Evolutionary conservation across 2,329 filamentous ascomycete species (phyloP).

Genomic region (Calonectria pseudoturangicola): DNA sequence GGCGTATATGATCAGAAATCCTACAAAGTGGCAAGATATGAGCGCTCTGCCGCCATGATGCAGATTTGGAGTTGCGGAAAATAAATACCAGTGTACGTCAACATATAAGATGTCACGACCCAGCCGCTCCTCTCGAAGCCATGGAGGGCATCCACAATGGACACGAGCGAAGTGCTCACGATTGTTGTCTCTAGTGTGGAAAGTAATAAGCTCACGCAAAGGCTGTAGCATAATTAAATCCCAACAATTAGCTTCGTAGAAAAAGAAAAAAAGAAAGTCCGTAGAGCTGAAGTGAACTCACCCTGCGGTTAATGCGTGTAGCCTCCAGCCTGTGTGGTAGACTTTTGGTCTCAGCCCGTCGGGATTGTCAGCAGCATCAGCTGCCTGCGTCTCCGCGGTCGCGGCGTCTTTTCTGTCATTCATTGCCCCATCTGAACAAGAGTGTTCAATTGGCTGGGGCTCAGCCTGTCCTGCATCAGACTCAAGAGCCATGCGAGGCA

Average conservation of each 20-base stretch:
- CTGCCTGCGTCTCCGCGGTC: neutral
- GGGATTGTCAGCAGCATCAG: neutral
- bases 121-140: slow-evolving; percentile 63
- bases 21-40: slow-evolving; percentile 5
- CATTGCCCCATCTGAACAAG: neutral
- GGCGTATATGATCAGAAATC: slow-evolving; percentile 45
- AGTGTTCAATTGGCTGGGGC: neutral
- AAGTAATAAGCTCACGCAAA: slow-evolving; percentile 56
- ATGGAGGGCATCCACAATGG: slow-evolving; percentile 63
- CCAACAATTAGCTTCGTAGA: neutral
- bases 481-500: neutral
- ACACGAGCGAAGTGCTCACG: slow-evolving; percentile 69
- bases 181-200: slow-evolving; percentile 70
- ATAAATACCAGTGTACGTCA: slow-evolving; percentile 66
- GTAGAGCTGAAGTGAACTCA: neutral
- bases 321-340: slow-evolving; percentile 29
- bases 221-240: neutral
- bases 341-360: neutral
- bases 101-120: slow-evolving; percentile 69
- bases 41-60: no score
- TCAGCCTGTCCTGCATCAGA: neutral
- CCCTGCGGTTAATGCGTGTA: slow-evolving; percentile 27
- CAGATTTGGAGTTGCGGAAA: neutral
- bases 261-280: neutral
- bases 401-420: no score